A percentile compares a stretch with the other conserved stretches of the same genome.
Conservation (phyloP, 2,329 filamentous ascomycete genomes). For the Epichloe coenophiala region DNA sequence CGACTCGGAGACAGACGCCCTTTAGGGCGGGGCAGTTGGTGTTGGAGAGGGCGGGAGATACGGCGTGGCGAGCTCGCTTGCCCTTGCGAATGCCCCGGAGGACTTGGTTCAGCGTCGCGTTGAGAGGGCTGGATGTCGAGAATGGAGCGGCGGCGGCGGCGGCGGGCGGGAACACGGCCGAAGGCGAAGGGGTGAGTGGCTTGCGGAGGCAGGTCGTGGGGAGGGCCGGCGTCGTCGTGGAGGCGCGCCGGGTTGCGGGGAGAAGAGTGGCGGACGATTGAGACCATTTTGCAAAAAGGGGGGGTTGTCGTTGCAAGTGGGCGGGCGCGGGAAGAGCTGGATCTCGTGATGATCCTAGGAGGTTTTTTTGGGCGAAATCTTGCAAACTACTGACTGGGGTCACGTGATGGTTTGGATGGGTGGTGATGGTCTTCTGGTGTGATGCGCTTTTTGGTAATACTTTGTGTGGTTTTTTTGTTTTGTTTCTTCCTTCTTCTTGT, state of each 20-base stretch:
- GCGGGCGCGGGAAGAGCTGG: too few species aligned
- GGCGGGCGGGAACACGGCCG: neutral
- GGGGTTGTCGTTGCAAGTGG: too few species aligned
- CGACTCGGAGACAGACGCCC: conserved; percentile 90
- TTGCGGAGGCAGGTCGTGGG: conserved; percentile 7
- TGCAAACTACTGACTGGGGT: neutral
- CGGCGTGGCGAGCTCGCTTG: conserved; percentile 71
- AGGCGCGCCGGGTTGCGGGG: conserved; percentile 16
- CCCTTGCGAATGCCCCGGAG: conserved; percentile 62
- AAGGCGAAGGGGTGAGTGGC: neutral
- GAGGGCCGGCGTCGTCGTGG: neutral
- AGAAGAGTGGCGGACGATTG: conserved; percentile 23
- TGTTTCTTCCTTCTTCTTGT: too few species aligned
- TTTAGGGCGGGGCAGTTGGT: conserved; percentile 69
- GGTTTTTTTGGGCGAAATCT: neutral
- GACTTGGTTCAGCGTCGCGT: conserved; percentile 62
- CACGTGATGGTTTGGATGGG: neutral
- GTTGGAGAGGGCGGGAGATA: conserved; percentile 68
- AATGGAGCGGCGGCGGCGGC: conserved; percentile 34
- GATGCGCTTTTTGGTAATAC: too few species aligned
- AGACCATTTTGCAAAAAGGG: conserved; percentile 15
- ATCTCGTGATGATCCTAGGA: too few species aligned
- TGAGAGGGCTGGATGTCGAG: conserved; percentile 40
- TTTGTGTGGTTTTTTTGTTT: too few species aligned
- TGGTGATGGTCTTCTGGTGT: neutral